These are phyloP conservation scores for Lolium multiflorum DNA, from an alignment of 176 grass and related monocot species.

Conservation along the genomic window DNA sequence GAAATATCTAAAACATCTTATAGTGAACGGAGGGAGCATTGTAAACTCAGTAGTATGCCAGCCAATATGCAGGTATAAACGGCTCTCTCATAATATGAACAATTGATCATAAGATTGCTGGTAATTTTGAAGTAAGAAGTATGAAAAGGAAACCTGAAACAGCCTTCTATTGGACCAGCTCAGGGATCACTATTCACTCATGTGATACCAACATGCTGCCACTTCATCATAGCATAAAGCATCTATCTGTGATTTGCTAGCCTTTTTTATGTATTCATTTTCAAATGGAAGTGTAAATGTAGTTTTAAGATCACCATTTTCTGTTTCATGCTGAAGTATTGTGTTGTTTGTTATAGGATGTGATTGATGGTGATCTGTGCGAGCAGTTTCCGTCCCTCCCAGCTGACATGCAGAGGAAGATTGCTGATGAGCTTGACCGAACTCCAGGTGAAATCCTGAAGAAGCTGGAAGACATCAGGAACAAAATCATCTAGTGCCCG, in stretches of 20 bases:
- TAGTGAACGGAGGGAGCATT: no score
- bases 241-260: background rate
- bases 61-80: no score
- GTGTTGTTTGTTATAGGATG: constrained; percentile 68
- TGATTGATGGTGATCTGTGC: constrained; percentile 96
- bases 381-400: constrained; percentile 97
- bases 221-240: background rate
- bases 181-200: background rate
- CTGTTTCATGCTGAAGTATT: constrained; percentile 18
- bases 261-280: background rate
- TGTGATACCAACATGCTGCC: background rate
- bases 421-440: constrained; percentile 90
- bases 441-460: constrained; percentile 95
- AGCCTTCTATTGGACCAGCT: background rate
- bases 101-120: background rate
- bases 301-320: constrained; percentile 2
- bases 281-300: constrained; percentile 20
- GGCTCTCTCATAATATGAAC: no score
- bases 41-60: no score
- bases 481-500: constrained; percentile 78
- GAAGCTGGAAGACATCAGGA: constrained; percentile 99
- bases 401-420: constrained; percentile 97
- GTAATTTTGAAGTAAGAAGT: background rate
- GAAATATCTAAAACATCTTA: no score
- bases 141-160: background rate